phyloP scores from a whole-genome alignment of 345 rosid genomes.

The Eucalyptus pauciflora region DNA sequence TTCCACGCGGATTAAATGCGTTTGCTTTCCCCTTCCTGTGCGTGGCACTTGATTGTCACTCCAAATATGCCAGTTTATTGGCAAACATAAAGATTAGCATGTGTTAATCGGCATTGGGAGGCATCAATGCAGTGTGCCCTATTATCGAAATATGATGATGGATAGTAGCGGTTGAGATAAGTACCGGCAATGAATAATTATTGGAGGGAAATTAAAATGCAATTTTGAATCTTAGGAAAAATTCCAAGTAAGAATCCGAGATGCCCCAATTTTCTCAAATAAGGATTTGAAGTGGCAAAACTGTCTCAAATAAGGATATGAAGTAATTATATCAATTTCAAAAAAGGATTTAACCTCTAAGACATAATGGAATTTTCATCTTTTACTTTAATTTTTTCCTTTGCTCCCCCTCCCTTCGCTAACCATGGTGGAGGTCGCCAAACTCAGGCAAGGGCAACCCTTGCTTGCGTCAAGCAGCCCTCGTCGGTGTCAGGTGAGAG shows the following conservation, averaged over 20 bases:
- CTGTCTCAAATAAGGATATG: accelerated
- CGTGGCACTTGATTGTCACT: neutral
- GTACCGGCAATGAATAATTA: neutral
- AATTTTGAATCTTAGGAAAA: too few species aligned
- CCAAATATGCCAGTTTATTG: neutral
- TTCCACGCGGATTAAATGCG: neutral
- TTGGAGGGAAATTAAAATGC: neutral
- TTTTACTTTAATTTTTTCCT: too few species aligned
- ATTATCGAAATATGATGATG: neutral
- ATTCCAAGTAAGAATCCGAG: accelerated
- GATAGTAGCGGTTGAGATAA: neutral
- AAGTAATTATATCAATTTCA: accelerated
- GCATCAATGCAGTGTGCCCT: neutral
- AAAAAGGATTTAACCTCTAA: accelerated
- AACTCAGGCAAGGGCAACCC: too few species aligned
- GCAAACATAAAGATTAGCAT: too few species aligned
- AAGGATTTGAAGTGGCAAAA: accelerated
- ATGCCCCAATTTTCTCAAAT: accelerated
- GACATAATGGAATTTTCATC: accelerated
- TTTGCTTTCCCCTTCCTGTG: neutral
- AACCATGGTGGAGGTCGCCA: accelerated
- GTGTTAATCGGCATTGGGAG: neutral
- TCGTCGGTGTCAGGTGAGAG: accelerated
- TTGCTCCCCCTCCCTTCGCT: accelerated
- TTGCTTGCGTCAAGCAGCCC: accelerated